Base-by-base conservation (phyloP, 257 asterid species). In the Solanum peruvianum region DNA sequence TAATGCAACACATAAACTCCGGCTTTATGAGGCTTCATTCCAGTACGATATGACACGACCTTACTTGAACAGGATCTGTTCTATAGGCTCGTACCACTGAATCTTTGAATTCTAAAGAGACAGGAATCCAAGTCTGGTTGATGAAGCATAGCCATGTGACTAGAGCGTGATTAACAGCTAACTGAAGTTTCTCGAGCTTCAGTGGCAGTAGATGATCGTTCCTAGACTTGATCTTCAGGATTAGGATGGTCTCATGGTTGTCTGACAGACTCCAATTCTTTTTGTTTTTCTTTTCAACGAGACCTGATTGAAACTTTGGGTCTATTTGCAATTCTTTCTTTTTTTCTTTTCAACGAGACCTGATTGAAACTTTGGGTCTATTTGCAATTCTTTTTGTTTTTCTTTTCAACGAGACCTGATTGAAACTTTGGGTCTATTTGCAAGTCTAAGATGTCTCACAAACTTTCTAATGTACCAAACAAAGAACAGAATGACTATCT, bases 71-170 rank as follows among this genome's bases (percentile, higher is more conserved):
- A 60, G 69, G 69, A 60, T 60, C 69, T 60, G 69, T 60, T 60
- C 29, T 9, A 23, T 60, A 60, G 69, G 69, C 69, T 60, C 21
- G 73, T 66, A 66, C 37, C 37, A 12, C 35, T 25, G 20, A 0
- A 66, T 25, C 37, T 73, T 56, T 73, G 45, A 75, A 9, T 84
- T 84, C 85, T 73, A 73, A 60, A 71, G 85, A 84, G 89, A 87
- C 56, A 27, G 85, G 87, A 87, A 84, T 42, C 4, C 35, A 39
- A 84, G 86, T 82, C 52, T 86, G 87, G 88, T 88, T 58, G 87
- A 86, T 86, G 90, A 86, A 0, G 3, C 0, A 52, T 18, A 27
- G n/a, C 47, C 83, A 14, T 64, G 39, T 1, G 84, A 88, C 20
- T 31, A 80, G 88, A 37, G 88, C 90, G 90, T 86, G 88, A 88